Evolutionary conservation across 2,329 filamentous ascomycete species (phyloP), one percentile per base, ranked within the genome.

Genomic region (Xylariaceae sp.): DNA sequence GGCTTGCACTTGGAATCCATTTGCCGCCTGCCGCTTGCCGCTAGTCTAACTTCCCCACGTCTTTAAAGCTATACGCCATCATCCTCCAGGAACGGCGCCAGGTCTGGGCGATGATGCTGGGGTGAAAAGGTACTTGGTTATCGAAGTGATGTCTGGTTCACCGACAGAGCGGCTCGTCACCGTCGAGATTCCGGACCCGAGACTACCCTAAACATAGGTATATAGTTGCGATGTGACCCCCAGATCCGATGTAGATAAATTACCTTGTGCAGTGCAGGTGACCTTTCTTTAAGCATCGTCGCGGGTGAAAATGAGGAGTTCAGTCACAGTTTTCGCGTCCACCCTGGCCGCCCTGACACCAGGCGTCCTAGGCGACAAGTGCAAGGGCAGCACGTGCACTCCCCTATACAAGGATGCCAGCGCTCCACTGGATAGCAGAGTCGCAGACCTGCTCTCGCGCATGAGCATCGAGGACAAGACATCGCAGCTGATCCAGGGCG

Each of bases 381-480:
- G 21, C 11, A 24, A 24, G 21, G 11, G 21, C 21, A 46, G 14
- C 21, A 34, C 32, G 19, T 38, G 69, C 16, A 35, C 36, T n/a
- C 42, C 70, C 3, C 46, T 75, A 29, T 85, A 85, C 69, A 84
- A 82, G 56, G 68, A 86, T 55, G 64, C 80, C 4, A 68, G 67
- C 40, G 75, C 78, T 5, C 64, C 76, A 6, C 66, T 86, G 11
- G 77, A 85, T 36, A 74, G 73, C 34, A 71, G 84, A 43, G 74
- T 88, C 9, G 59, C 73, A 8, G 83, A 88, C 56, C 70, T 88
- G 4, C 62, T 88, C 36, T 73, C 74, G 9, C 74, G 79, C 16
- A 88, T 88, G 84, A 85, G 80, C 0, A 73, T 85, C 38, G 70
- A 83, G 53, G 84, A 88, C 43, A 88, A 88, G 64, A 74, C 77